These are phyloP conservation scores for Capsicum chinense DNA, from an alignment of 257 asterid genomes.

Conservation along the genomic window DNA sequence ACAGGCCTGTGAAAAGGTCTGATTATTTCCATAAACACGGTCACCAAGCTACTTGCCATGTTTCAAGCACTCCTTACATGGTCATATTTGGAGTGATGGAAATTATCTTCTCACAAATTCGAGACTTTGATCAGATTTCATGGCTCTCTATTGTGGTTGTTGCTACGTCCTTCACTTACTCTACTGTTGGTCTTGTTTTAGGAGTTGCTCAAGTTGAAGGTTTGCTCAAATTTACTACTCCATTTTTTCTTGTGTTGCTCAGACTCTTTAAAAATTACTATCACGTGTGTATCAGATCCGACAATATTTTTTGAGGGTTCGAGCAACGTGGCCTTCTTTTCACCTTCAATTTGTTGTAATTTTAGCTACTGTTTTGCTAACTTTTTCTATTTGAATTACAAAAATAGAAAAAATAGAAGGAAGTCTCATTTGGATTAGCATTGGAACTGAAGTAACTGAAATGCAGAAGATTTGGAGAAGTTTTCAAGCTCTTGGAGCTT, in stretches of 20 bases:
- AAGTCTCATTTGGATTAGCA: conserved; percentile 41
- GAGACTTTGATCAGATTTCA: conserved; percentile 71
- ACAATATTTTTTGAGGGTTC: neutral
- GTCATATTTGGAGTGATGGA: conserved; percentile 64
- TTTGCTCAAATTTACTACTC: neutral
- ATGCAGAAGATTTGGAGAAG: conserved; percentile 41
- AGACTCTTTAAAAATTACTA: neutral
- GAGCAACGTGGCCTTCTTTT: neutral
- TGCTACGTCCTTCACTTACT: conserved; percentile 74
- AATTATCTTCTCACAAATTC: conserved; percentile 65
- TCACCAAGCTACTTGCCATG: conserved; percentile 58
- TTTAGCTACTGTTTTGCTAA: neutral
- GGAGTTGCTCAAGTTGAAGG: conserved; percentile 68
- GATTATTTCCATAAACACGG: conserved; percentile 62
- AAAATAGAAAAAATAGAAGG: conserved; percentile 36
- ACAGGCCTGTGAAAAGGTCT: conserved; percentile 69
- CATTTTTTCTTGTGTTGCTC: neutral
- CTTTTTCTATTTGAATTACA: neutral
- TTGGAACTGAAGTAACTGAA: conserved; percentile 32
- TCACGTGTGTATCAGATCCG: neutral
- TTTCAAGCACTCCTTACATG: conserved; percentile 68
- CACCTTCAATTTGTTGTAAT: neutral
- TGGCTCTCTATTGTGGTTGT: conserved; percentile 84
- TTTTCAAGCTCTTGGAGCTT: conserved; percentile 46
- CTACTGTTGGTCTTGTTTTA: conserved; percentile 70